Conservation (phyloP, 2,329 filamentous ascomycete species). For the Aureobasidium sp. region DNA sequence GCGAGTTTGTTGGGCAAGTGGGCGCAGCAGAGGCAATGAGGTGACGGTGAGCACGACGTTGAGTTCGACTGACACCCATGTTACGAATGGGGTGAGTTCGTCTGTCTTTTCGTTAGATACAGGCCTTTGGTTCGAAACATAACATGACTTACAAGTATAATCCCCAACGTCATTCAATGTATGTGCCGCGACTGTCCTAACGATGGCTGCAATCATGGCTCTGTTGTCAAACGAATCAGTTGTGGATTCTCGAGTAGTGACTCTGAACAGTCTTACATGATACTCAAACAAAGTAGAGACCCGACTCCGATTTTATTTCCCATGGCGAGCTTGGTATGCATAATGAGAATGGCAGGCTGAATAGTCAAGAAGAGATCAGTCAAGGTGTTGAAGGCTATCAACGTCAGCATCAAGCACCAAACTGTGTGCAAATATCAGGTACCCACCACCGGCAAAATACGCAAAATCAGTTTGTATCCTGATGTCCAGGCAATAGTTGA, state of each 20-base stretch:
- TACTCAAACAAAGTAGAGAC: conserved; percentile 24
- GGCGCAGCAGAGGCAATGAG: conserved; percentile 26
- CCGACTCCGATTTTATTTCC: conserved; percentile 24
- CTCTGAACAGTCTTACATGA: conserved; percentile 19
- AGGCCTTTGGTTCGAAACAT: too few relatives aligned
- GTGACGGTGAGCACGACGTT: conserved; percentile 31
- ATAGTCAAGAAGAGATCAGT: conserved; percentile 27
- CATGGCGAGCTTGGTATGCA: conserved; percentile 24
- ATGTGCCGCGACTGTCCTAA: conserved; percentile 27
- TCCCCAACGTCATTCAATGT: conserved; percentile 24
- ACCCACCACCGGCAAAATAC: conserved; percentile 20
- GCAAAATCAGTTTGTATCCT: conserved; percentile 20
- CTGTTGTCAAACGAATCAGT: conserved; percentile 15
- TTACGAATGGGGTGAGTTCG: conserved; percentile 24
- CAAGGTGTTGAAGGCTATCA: conserved; percentile 25
- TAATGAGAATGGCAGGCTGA: conserved; percentile 27
- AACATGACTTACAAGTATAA: conserved; percentile 24
- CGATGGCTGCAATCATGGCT: conserved; percentile 27
- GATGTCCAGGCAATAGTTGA: conserved; percentile 21
- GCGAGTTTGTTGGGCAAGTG: conserved; percentile 21
- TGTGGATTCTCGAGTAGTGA: background rate
- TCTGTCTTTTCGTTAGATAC: conserved; percentile 15
- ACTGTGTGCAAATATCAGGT: conserved; percentile 3
- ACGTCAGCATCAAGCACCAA: background rate
- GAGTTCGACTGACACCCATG: conserved; percentile 27